Percentiles rank a stretch among this genome's conserved stretches.
Conservation (phyloP, 331 rosid genomes). For the Phaseolus coccineus region DNA sequence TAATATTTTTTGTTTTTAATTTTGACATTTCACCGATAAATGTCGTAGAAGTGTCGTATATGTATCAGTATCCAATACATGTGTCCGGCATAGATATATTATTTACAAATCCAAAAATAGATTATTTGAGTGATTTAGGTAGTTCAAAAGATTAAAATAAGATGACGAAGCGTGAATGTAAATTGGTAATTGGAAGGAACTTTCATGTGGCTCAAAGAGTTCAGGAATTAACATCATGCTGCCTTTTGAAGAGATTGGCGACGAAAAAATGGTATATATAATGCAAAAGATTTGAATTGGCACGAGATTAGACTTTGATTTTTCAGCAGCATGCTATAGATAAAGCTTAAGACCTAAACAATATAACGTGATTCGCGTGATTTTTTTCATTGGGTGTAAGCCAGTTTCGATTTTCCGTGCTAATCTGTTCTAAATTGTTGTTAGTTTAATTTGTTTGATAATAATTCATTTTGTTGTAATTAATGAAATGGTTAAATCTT, state of each 20-base stretch:
- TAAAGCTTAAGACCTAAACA: background rate
- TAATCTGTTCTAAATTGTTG: background rate
- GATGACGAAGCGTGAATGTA: no score
- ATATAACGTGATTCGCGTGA: constrained; percentile 22
- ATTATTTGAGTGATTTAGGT: background rate
- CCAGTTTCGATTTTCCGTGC: background rate
- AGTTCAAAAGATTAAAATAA: background rate
- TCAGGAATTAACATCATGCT: background rate
- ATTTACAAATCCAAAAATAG: background rate
- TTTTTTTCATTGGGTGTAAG: background rate
- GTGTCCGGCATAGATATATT: no score
- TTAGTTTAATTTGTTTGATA: background rate
- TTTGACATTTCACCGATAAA: no score
- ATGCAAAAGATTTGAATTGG: background rate
- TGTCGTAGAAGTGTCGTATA: no score
- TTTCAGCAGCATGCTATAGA: background rate
- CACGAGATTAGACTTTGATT: constrained; percentile 14
- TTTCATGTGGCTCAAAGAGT: background rate
- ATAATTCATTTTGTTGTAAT: background rate
- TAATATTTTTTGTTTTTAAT: no score
- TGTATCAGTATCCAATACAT: no score
- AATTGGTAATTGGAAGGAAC: no score
- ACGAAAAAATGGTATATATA: background rate
- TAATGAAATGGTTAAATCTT: no score
- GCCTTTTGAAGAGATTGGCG: background rate